phyloP scores from a whole-genome alignment of 2,329 filamentous ascomycete genomes.

The Bisporella sp. region DNA sequence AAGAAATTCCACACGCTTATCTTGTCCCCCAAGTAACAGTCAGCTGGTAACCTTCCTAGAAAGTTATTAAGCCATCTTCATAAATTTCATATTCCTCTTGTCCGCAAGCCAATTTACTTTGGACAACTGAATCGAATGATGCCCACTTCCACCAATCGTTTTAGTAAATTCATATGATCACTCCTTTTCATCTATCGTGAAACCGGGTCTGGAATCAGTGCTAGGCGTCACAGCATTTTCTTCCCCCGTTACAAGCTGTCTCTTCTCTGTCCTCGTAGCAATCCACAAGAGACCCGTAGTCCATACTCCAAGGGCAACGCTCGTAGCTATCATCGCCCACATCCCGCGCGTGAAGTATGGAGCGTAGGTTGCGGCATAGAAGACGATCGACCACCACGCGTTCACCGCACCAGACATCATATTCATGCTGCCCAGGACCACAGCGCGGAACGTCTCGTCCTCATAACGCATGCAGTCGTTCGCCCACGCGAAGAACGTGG shows the following conservation, averaged over 20 bases:
- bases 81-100: too few relatives aligned
- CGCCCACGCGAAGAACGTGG: slow-evolving; percentile 70
- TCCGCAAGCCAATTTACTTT: too few relatives aligned
- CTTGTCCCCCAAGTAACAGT: too few relatives aligned
- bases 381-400: slow-evolving; percentile 67
- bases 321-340: slow-evolving; percentile 65
- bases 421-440: slow-evolving; percentile 69
- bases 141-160: too few relatives aligned
- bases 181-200: too few relatives aligned
- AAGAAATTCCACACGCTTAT: too few relatives aligned
- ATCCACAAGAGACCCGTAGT: slow-evolving; percentile 45
- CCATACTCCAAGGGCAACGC: slow-evolving; percentile 54
- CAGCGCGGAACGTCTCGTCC: slow-evolving; percentile 54
- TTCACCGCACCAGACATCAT: slow-evolving; percentile 61
- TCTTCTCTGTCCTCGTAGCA: slow-evolving; percentile 32
- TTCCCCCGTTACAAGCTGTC: not conserved
- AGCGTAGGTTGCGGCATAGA: slow-evolving; percentile 60
- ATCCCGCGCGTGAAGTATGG: slow-evolving; percentile 54
- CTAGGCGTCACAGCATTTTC: too few relatives aligned
- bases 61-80: too few relatives aligned
- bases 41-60: too few relatives aligned
- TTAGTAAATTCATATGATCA: too few relatives aligned
- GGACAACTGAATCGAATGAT: too few relatives aligned
- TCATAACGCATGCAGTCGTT: slow-evolving; percentile 59
- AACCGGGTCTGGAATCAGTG: too few relatives aligned